phyloP scores from a whole-genome alignment of 371 early-diverging fungal genomes.

The Mucor lusitanicus region DNA sequence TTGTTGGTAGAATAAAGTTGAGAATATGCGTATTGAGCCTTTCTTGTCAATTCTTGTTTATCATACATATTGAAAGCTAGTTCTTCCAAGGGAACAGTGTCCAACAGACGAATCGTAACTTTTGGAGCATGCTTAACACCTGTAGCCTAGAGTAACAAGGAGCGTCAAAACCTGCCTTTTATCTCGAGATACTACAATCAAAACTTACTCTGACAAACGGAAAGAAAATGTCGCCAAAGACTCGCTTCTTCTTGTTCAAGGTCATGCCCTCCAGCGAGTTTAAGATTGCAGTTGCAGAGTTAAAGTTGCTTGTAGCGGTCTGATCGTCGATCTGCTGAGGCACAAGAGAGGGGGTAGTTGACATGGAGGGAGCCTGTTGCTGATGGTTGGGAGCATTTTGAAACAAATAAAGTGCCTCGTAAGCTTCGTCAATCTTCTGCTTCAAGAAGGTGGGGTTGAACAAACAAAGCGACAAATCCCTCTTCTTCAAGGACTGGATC shows the following conservation, averaged over 20 bases:
- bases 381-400: background rate
- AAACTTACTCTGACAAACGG: slow-evolving; percentile 35
- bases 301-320: background rate
- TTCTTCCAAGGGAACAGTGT: slow-evolving; percentile 46
- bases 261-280: slow-evolving; percentile 27
- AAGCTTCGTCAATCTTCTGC: slow-evolving; percentile 41
- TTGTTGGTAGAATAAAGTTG: slow-evolving; percentile 6
- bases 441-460: slow-evolving; percentile 43
- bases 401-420: slow-evolving; percentile 31
- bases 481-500: slow-evolving; percentile 39
- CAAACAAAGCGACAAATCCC: slow-evolving; percentile 47
- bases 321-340: background rate
- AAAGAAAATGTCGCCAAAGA: slow-evolving; percentile 36
- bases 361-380: background rate
- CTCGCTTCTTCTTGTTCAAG: slow-evolving; percentile 31
- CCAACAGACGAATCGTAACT: slow-evolving; percentile 51
- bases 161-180: no score
- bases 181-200: no score
- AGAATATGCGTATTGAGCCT: slow-evolving; percentile 11
- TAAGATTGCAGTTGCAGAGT: slow-evolving; percentile 15
- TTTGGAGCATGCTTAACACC: slow-evolving; percentile 47
- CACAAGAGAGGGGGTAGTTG: slow-evolving; percentile 15
- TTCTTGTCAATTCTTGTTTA: slow-evolving; percentile 20
- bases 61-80: slow-evolving; percentile 52
- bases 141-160: slow-evolving; percentile 25